Evolutionary conservation across 768 basidiomycete species (phyloP).

Genomic region (Mycena rebaudengoi): DNA sequence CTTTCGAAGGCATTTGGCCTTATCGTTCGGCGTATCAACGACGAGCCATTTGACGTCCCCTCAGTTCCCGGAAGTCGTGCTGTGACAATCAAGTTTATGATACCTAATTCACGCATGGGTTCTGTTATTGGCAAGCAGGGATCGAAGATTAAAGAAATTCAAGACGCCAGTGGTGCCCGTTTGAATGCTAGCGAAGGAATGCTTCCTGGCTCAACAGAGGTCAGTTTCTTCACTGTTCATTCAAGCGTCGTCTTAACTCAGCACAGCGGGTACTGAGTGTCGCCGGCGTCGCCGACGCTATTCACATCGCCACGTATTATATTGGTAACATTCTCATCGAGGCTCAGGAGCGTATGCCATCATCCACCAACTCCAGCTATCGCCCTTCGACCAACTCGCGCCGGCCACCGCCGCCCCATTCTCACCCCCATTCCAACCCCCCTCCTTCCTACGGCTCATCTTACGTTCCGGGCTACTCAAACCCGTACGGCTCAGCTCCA

Average conservation of each 20-base stretch:
- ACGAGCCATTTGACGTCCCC: slow-evolving; percentile 97
- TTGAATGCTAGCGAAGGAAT: slow-evolving; percentile 98
- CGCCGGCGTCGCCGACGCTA: slow-evolving; percentile 97
- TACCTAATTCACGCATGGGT: slow-evolving; percentile 98
- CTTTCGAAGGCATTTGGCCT: slow-evolving; percentile 89
- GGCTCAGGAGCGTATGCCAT: slow-evolving; percentile 85
- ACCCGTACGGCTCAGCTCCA: slow-evolving; percentile 50
- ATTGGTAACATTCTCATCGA: slow-evolving; percentile 98
- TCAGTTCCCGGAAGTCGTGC: slow-evolving; percentile 98
- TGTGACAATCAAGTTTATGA: slow-evolving; percentile 99
- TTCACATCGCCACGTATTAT: slow-evolving; percentile 99
- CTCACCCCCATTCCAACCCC: slow-evolving; percentile 28
- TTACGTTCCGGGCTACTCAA: slow-evolving; percentile 74
- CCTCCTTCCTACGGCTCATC: slow-evolving; percentile 60
- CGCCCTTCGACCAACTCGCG: slow-evolving; percentile 71
- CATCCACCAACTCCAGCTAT: slow-evolving; percentile 69
- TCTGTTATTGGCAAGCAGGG: slow-evolving; percentile 98
- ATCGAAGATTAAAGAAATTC: slow-evolving; percentile 99
- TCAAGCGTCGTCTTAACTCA: slow-evolving; percentile 19
- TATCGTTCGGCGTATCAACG: slow-evolving; percentile 98
- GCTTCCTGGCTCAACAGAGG: slow-evolving; percentile 99
- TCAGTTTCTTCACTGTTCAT: slow-evolving; percentile 42
- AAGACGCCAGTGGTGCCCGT: slow-evolving; percentile 96
- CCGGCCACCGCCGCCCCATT: slow-evolving; percentile 43
- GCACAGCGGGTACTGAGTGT: slow-evolving; percentile 94